Evolutionary conservation across 2,329 filamentous ascomycete species (phyloP).

Genomic region (Emmonsia crescens): DNA sequence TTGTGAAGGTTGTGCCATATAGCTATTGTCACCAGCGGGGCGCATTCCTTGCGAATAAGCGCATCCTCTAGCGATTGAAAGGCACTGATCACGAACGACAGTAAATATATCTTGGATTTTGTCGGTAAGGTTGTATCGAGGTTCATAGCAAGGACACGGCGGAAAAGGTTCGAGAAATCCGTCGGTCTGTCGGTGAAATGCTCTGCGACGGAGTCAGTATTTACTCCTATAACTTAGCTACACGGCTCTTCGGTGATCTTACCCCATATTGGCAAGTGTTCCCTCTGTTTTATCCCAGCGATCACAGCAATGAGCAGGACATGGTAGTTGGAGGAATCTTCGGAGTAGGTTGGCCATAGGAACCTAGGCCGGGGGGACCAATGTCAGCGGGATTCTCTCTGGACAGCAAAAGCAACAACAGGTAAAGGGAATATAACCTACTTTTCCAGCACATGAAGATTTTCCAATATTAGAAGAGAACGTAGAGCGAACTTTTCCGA

Average conservation of each 20-base stretch:
- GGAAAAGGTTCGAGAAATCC: constrained; percentile 82
- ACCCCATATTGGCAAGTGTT: constrained; percentile 83
- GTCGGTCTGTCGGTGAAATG: constrained; percentile 65
- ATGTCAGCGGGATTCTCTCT: constrained; percentile 4
- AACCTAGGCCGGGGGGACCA: constrained; percentile 48
- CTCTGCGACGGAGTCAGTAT: not conserved
- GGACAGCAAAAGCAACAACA: not conserved
- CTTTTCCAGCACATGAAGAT: constrained; percentile 80
- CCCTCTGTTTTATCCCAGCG: constrained; percentile 76
- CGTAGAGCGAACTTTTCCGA: constrained; percentile 66
- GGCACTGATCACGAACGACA: constrained; percentile 79
- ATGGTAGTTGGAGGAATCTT: constrained; percentile 84
- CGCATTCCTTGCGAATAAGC: constrained; percentile 90
- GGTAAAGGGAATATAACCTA: constrained; percentile 25
- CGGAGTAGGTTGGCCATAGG: constrained; percentile 85
- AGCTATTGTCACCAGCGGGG: constrained; percentile 83
- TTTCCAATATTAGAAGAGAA: constrained; percentile 73
- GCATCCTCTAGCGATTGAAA: constrained; percentile 89
- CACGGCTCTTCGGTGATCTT: constrained; percentile 11
- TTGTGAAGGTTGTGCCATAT: constrained; percentile 90
- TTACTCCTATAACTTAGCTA: not conserved
- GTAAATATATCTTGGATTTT: constrained; percentile 64
- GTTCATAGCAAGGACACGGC: constrained; percentile 77
- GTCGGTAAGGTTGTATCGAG: constrained; percentile 58
- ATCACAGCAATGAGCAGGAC: constrained; percentile 78